Conservation (phyloP, 2,329 filamentous ascomycete genomes). For the Colletotrichum noveboracense region DNA sequence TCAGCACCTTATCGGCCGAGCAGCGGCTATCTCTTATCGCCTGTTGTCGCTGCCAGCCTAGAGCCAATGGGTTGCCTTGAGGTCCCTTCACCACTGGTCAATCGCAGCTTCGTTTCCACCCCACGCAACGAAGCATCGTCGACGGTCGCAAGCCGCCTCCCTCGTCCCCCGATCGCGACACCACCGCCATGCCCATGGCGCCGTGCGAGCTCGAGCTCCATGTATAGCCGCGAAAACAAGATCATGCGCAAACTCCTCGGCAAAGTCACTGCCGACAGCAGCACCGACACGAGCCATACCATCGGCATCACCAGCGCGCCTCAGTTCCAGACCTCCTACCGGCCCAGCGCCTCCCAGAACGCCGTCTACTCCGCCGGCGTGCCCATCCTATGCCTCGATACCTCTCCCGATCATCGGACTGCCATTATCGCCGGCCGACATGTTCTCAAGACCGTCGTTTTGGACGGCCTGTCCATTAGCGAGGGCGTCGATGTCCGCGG, state of each 20-base stretch:
- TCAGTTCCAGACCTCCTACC: constrained; percentile 45
- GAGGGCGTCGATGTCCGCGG: constrained; percentile 65
- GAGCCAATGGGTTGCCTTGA: not conserved
- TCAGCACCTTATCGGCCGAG: not conserved
- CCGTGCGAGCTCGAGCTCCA: constrained; percentile 34
- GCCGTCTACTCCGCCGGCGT: constrained; percentile 55
- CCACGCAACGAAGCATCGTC: not conserved
- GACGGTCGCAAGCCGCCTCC: not conserved
- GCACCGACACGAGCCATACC: constrained; percentile 46
- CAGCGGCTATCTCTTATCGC: not conserved
- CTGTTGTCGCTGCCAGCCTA: not conserved
- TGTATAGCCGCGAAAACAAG: constrained; percentile 60
- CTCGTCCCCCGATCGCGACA: not conserved
- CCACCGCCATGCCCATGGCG: constrained; percentile 34
- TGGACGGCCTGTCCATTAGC: constrained; percentile 58
- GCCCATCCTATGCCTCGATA: constrained; percentile 63
- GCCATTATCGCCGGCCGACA: constrained; percentile 65
- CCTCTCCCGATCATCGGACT: constrained; percentile 59
- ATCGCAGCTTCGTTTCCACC: not conserved
- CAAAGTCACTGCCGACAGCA: constrained; percentile 53
- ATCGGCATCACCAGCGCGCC: constrained; percentile 52
- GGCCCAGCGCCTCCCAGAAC: constrained; percentile 61
- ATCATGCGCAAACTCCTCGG: constrained; percentile 68
- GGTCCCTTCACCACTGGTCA: not conserved
- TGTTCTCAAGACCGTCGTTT: constrained; percentile 63